A percentile compares a stretch with the other conserved stretches of the same genome.
These are phyloP conservation scores for Flaveria floridana DNA, from an alignment of 140 eudicot species.

Conservation along the genomic window DNA sequence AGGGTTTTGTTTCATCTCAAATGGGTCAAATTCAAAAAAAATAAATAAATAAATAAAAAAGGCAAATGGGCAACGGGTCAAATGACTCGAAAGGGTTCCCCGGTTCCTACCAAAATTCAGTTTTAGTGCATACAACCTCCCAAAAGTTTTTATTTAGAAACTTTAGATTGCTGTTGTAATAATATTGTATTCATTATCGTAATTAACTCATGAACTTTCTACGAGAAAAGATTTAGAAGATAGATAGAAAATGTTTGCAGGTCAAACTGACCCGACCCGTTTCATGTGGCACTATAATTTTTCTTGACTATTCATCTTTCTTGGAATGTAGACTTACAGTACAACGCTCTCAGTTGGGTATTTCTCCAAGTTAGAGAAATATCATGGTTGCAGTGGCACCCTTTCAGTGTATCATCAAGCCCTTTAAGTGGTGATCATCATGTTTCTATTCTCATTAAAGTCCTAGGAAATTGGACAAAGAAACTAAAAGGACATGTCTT, in stretches of 20 bases:
- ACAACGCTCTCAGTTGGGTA: constrained; percentile 81
- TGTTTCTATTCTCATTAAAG: constrained; percentile 68
- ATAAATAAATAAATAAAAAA: background rate
- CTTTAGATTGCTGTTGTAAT: no score
- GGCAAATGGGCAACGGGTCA: background rate
- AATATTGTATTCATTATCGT: background rate
- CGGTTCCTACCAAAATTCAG: background rate
- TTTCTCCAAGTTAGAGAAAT: constrained; percentile 70
- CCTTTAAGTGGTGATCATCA: constrained; percentile 77
- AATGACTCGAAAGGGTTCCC: background rate
- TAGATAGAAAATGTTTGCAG: background rate
- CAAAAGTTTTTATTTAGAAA: background rate
- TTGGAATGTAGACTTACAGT: constrained; percentile 50
- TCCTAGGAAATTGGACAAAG: constrained; percentile 81
- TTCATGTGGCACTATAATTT: background rate
- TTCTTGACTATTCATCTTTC: background rate
- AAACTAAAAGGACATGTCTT: constrained; percentile 47
- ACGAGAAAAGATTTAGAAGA: background rate
- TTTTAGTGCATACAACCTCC: background rate
- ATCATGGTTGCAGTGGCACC: constrained; percentile 94
- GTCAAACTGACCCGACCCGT: background rate
- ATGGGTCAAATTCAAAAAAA: background rate
- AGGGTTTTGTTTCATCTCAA: background rate
- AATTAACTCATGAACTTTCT: background rate
- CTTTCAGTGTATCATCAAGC: constrained; percentile 85